Base-by-base conservation (phyloP, 1,284 basidiomycete species). In the Apiotrichum sp. region DNA sequence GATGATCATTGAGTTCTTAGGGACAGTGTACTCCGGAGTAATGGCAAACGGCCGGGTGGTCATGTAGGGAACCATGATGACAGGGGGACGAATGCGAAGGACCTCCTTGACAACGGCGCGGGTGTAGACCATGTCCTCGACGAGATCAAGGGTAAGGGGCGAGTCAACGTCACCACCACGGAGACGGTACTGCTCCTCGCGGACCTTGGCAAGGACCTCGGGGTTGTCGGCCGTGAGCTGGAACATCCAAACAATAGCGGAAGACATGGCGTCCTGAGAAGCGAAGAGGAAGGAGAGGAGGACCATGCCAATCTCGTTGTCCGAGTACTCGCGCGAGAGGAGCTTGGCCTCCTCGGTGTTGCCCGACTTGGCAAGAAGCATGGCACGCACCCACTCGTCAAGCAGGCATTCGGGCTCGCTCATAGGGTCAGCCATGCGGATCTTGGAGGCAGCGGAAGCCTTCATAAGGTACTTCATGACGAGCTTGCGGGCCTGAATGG, bases 261-360 rank as follows among this genome's bases (percentile, higher is more conserved):
- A 88, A 71, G 89, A 90, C 95, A 98, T 98, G 59, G 95, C 95
- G 73, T 98, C 95, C 79, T 98, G 95, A 32, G 88, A 91, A 8
- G 96, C 95, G 69, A 98, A 98, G 57, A 98, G 80, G 86, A 98
- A 98, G 22, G 89, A 92, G 69, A 98, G 85, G 42, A 96, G 78
- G 64, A 96, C 93, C 86, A 97, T 90, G 35, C 86, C 93, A 82
- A 98, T 98, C 78, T 98, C 95, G 66, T 84, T 82, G 76, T 98
- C 88, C 59, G 85, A 89, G 78, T 95, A 98, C 66, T 98, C 91
- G 63, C 83, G 83, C 16, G 75, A 70, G 41, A 81, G 73, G 16
- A 78, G 69, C 48, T 75, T 74, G 47, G 77, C 72, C 61, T 78
- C 73, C 54, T 78, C 78, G 57, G 84, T 84, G 62, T 88, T 87